Base-by-base conservation (phyloP, 371 early-diverging fungal genomes). In the Apophysomyces variabilis region DNA sequence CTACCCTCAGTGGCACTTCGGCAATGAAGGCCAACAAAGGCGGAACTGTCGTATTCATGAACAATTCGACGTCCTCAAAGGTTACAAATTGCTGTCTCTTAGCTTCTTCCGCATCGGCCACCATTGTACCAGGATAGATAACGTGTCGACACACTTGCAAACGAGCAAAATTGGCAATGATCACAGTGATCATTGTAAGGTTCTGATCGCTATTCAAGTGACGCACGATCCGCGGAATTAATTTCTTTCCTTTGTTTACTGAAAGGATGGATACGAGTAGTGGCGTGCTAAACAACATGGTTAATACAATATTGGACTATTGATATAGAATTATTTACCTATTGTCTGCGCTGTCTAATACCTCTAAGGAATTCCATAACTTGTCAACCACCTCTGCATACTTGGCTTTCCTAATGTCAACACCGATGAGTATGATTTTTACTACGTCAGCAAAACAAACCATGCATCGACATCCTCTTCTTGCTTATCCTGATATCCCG, bases 11-110 rank as follows among this genome's bases (percentile, higher is more conserved):
- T 26, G 96, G 92, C 0, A 94, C 86, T 59, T 97, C 96, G 0
- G 92, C 82, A 47, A 97, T 80, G 50, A 95, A 88, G 5, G 78
- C 84, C 26, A 94, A 85, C 9, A 96, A 76, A 4, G 93, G 87
- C 5, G 97, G 96, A 18, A 94, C 85, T 13, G 93, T 89, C 7
- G 89, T 85, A 64, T 89, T 87, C 86, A 96, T 85, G 66, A 97
- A 97, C 44, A 93, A 62, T 50, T 94, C 95, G 14, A 93, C 89
- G 64, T 93, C 89, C 11, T 84, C 81, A 66, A 70, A 77, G 2
- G 68, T 61, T 7, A 82, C 80, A 66, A 79, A 82, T 41, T 66
- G 63, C 38, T 74, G 78, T 16, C 66, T 67, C 41, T 75, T 69
- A 32, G 77, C 80, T 66, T 88, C 90, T 38, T 85, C 74, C 1